Percentiles rank a stretch among this genome's conserved stretches.
Conservation (phyloP, 2,329 filamentous ascomycete genomes). For the Aspergillus niger region DNA sequence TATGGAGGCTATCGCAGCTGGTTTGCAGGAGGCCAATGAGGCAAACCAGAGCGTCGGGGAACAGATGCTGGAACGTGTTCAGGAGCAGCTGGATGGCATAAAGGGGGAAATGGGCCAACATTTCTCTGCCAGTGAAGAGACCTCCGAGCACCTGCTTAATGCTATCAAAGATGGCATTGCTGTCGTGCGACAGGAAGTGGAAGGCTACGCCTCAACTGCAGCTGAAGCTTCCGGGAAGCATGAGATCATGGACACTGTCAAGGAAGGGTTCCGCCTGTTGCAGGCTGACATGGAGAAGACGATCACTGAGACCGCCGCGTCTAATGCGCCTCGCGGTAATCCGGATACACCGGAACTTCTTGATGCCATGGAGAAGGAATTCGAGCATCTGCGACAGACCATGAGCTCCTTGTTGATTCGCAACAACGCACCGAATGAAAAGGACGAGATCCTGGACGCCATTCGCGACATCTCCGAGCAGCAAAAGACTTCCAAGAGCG, state of each 20-base stretch:
- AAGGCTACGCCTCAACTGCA: slow-evolving; percentile 74
- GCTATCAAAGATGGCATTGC: slow-evolving; percentile 86
- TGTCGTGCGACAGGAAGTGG: slow-evolving; percentile 75
- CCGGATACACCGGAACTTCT: slow-evolving; percentile 68
- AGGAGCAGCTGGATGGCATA: slow-evolving; percentile 62
- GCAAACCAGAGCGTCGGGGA: slow-evolving; percentile 57
- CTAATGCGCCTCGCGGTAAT: slow-evolving; percentile 32
- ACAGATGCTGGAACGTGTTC: slow-evolving; percentile 61
- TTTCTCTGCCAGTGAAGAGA: slow-evolving; percentile 73
- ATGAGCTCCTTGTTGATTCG: slow-evolving; percentile 71
- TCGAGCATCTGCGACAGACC: slow-evolving; percentile 77
- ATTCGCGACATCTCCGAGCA: slow-evolving; percentile 53
- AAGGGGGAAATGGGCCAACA: slow-evolving; percentile 73
- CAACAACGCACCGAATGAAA: slow-evolving; percentile 56
- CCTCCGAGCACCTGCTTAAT: slow-evolving; percentile 86
- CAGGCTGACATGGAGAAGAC: slow-evolving; percentile 59
- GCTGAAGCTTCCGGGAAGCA: slow-evolving; percentile 71
- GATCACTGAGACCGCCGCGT: slow-evolving; percentile 47
- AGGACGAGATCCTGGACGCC: slow-evolving; percentile 63
- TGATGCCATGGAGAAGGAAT: slow-evolving; percentile 76
- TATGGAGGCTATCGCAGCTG: slow-evolving; percentile 60
- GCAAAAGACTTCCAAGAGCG: slow-evolving; percentile 31
- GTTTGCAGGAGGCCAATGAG: slow-evolving; percentile 56
- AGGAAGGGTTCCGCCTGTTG: slow-evolving; percentile 63
- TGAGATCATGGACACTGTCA: slow-evolving; percentile 72